Conservation (phyloP, 2,329 filamentous ascomycete genomes). For the Dendryphion nanum region DNA sequence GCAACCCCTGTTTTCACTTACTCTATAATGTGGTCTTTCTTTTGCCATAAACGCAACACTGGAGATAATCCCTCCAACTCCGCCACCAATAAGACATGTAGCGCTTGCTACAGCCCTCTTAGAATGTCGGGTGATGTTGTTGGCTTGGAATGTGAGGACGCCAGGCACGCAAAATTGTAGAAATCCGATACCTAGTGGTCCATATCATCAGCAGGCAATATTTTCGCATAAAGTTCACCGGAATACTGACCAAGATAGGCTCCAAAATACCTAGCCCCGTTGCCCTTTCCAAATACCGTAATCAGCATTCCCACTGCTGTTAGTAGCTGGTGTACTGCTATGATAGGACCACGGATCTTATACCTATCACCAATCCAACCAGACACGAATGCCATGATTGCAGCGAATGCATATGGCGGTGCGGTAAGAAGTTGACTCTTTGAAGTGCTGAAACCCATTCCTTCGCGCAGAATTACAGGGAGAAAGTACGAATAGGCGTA, state of each 20-base stretch:
- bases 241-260: slow-evolving; percentile 24
- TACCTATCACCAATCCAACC: slow-evolving; percentile 23
- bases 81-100: neutral
- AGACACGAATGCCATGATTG: slow-evolving; percentile 15
- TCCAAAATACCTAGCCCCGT: slow-evolving; percentile 24
- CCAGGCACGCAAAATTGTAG: neutral
- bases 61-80: neutral
- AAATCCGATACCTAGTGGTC: neutral
- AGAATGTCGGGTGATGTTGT: neutral
- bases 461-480: slow-evolving; percentile 24
- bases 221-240: too few relatives aligned
- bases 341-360: slow-evolving; percentile 20
- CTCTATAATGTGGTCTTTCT: neutral
- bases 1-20: too few relatives aligned
- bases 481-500: slow-evolving; percentile 24
- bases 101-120: neutral
- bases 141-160: neutral
- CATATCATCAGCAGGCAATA: neutral
- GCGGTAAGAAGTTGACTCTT: slow-evolving; percentile 21
- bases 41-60: neutral
- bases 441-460: slow-evolving; percentile 24
- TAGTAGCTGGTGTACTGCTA: slow-evolving; percentile 17
- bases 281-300: slow-evolving; percentile 17
- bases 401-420: slow-evolving; percentile 21
- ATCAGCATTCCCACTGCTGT: slow-evolving; percentile 20